phyloP scores from a whole-genome alignment of 139 green algal genomes.

The Diplosphaera chodatii region DNA sequence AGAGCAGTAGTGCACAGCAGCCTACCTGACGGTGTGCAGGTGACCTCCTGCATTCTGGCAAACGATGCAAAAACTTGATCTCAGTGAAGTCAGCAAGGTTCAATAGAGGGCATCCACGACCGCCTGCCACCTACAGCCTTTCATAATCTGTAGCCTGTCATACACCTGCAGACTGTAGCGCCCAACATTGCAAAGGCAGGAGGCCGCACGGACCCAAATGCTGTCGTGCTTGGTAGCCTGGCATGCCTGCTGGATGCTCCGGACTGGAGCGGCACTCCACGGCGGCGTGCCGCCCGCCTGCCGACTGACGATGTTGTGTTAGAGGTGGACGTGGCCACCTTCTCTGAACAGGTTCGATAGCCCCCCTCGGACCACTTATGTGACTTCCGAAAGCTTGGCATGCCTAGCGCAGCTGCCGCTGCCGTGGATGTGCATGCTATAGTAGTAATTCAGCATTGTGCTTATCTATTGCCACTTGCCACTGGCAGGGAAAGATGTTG shows the following conservation, averaged over 20 bases:
- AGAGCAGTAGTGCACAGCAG: conserved; percentile 29
- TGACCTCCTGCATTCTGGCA: too few relatives aligned
- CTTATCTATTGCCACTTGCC: too few relatives aligned
- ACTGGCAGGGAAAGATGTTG: conserved; percentile 61
- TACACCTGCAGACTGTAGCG: conserved; percentile 2
- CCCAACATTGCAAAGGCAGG: conserved; percentile 11
- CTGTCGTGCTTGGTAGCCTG: conserved; percentile 46
- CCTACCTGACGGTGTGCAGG: conserved; percentile 35
- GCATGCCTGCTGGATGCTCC: conserved; percentile 26
- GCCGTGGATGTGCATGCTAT: too few relatives aligned
- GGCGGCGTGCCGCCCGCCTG: not conserved
- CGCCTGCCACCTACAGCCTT: too few relatives aligned
- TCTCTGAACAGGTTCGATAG: conserved; percentile 19
- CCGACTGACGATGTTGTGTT: conserved; percentile 45
- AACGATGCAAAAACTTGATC: too few relatives aligned
- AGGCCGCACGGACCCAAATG: not conserved
- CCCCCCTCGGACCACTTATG: not conserved
- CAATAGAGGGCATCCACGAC: too few relatives aligned
- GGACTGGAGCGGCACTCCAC: not conserved
- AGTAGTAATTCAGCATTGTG: too few relatives aligned
- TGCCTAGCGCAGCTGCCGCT: too few relatives aligned
- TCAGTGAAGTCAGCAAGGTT: too few relatives aligned
- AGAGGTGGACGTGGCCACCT: conserved; percentile 54
- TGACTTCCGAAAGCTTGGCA: too few relatives aligned
- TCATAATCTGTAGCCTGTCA: too few relatives aligned